Base-by-base conservation (phyloP, 805 yeast genomes). In the Ogataea paraovalis region DNA sequence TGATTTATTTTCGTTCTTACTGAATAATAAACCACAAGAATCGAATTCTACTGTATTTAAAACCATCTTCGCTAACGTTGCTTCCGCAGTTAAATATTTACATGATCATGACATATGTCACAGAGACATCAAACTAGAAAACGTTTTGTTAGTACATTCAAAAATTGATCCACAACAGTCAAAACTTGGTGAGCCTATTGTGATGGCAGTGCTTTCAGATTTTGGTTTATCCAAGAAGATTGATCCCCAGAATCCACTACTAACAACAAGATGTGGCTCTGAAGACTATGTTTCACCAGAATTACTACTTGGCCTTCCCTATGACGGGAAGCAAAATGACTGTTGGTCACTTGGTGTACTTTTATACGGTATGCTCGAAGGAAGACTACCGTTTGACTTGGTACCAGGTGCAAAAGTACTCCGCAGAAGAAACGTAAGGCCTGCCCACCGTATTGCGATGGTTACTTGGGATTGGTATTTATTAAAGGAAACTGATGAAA, bases 221-320 rank as follows among this genome's bases (percentile, higher is more conserved):
- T 85, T 94, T 67, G 99, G 99, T 0, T 74, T 94, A 23, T 84
- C 96, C 10, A 83, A 89, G 56, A 70, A 74, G 43, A 75, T 92
- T 21, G 80, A 76, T 43, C 76, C 80, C 1, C 74, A 70, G 1
- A 71, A 78, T 53, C 86, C 89, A 22, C 57, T 84, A 48, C 73
- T 95, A 22, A 76, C 87, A 2, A 92, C 98, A 1, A 69, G 98
- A 51, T 94, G 99, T 65, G 99, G 99, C 0, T 87, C 96, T 1
- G 97, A 88, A 53, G 99, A 94, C 63, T 94, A 94, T 59, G 96
- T 94, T 6, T 85, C 97, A 0, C 99, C 99, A 0, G 99, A 94
- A 61, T 68, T 94, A 21, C 70, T 94, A 34, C 79, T 94, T 80
- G 98, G 98, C 1, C 73, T 87, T 47, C 85, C 89, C 6, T 94